Evolutionary conservation across 768 basidiomycete species (phyloP).

Genomic region (Lentinus tigrinus): DNA sequence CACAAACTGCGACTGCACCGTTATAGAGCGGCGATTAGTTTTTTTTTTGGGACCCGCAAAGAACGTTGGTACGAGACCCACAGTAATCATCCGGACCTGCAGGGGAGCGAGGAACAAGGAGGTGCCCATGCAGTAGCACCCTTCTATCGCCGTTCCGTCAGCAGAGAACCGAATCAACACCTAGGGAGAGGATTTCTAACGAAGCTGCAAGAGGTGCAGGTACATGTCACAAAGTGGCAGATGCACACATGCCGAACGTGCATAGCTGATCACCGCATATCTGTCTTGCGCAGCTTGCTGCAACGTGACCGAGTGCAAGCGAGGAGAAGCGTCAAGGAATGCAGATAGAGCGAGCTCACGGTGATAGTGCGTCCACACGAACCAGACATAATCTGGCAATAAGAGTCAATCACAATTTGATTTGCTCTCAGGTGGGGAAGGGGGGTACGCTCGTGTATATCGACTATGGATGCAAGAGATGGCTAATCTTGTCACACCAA

Average conservation of each 20-base stretch:
- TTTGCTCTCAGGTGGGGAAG: background rate
- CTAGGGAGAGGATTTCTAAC: background rate
- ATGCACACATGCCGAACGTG: background rate
- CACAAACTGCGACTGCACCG: background rate
- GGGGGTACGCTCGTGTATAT: background rate
- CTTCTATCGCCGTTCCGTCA: background rate
- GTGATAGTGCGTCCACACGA: background rate
- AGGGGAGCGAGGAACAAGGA: too few species aligned
- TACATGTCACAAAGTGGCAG: background rate
- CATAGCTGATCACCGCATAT: background rate
- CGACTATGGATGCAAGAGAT: background rate
- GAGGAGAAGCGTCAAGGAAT: background rate
- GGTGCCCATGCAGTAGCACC: too few species aligned
- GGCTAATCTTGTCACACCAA: background rate
- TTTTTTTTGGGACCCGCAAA: background rate
- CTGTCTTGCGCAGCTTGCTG: slow-evolving; percentile 1
- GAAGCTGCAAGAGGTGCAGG: background rate
- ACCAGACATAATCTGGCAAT: background rate
- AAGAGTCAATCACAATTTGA: background rate
- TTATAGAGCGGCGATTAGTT: background rate
- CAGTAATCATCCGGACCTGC: background rate
- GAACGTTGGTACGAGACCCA: too few species aligned
- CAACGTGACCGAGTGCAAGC: background rate
- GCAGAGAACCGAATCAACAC: background rate
- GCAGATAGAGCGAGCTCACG: too few species aligned